Evolutionary conservation across 768 basidiomycete species (phyloP), one percentile per base, ranked within the genome.

Genomic region (Lentinula boryana): DNA sequence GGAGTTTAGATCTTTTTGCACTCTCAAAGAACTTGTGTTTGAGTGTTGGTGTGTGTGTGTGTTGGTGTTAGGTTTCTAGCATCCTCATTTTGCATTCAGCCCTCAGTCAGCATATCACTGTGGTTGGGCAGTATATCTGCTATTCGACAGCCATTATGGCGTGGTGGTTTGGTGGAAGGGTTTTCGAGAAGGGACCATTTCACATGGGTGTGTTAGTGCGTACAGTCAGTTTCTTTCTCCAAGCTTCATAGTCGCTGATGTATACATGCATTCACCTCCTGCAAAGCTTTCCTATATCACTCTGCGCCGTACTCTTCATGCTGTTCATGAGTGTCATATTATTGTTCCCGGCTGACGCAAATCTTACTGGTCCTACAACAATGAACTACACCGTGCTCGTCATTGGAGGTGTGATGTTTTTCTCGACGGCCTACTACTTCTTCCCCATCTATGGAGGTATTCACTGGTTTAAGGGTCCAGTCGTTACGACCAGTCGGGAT

Each of bases 341-440:
- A 69, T 72, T 85, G 62, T 91, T 89, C 77, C 89, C 86, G 10
- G 69, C 79, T 10, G 78, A 76, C 33, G 81, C 82, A 5, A 66
- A 71, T 10, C 76, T 86, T 0, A 70, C 67, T 27, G 65, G 75
- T 6, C 18, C 60, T 27, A 23, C 21, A 10, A 38, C 32, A 38
- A 89, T 92, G 88, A 91, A 91, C 70, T 91, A 91, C 65, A 81
- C 84, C 0, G 75, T 86, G 40, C 84, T 88, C 38, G 87, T 92
- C 7, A 71, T 85, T 4, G 84, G 83, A 0, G 86, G 84, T 2
- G 78, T 84, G 2, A 71, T 89, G 56, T 41, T 76, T 3, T 76
- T 89, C 21, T 81, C 86, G 1, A 65, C 86, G 9, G 62, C 75
- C 1, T 91, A 84, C 76, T 91, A 85, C 68, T 91, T 84, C 73